Conservation (phyloP, 1,284 basidiomycete genomes). For the Moesziomyces sp. region DNA sequence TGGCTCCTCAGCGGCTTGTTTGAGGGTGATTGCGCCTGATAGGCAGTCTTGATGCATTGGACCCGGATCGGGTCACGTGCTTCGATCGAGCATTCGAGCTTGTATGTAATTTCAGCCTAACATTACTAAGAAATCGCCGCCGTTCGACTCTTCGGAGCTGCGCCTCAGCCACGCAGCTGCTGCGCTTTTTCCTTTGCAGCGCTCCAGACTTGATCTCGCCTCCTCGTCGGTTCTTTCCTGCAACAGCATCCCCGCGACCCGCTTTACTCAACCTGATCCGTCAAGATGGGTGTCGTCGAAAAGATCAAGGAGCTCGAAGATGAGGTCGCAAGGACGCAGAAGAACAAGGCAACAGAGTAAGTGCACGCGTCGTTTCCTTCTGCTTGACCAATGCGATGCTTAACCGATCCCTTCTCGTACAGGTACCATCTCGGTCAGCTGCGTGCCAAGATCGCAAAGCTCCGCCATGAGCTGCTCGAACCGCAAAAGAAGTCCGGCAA, state of each 20-base stretch:
- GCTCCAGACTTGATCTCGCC: too few species aligned
- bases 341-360: constrained; percentile 69
- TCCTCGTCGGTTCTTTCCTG: not conserved
- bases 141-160: too few species aligned
- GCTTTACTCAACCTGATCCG: not conserved
- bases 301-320: constrained; percentile 95
- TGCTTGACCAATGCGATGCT: not conserved
- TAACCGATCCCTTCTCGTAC: not conserved
- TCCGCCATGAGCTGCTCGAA: constrained; percentile 63
- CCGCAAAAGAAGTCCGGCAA: constrained; percentile 59
- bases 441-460: constrained; percentile 63
- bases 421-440: constrained; percentile 64
- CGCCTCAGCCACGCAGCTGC: too few species aligned
- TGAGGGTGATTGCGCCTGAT: too few species aligned
- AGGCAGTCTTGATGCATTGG: too few species aligned
- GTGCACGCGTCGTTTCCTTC: constrained; percentile 1
- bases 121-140: too few species aligned
- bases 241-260: not conserved
- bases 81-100: too few species aligned
- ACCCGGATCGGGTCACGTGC: too few species aligned
- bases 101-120: too few species aligned
- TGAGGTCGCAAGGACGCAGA: constrained; percentile 80
- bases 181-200: too few species aligned
- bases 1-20: too few species aligned
- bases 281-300: constrained; percentile 61